Evolutionary conservation across 2,329 filamentous ascomycete species (phyloP).

Genomic region (Trichothecium roseum): DNA sequence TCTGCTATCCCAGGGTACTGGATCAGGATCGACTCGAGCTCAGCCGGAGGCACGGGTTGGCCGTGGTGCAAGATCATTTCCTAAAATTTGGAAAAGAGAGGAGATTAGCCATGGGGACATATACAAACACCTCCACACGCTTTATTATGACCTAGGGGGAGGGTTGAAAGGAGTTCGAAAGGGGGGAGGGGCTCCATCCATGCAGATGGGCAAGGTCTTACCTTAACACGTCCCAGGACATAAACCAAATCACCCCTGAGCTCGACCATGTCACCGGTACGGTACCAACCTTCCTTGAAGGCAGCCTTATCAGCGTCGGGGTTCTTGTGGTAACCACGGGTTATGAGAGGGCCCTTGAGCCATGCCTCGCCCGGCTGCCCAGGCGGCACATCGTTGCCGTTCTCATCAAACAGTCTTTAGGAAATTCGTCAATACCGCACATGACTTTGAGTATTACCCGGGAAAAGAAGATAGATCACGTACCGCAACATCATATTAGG

Average conservation of each 20-base stretch:
- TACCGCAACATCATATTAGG: slow-evolving; percentile 17
- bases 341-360: slow-evolving; percentile 63
- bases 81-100: slow-evolving; percentile 19
- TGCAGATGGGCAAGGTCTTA: too few relatives aligned
- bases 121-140: neutral
- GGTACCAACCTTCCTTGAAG: slow-evolving; percentile 55
- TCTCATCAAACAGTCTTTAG: slow-evolving; percentile 25
- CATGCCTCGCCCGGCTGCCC: slow-evolving; percentile 49
- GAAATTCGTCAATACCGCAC: neutral
- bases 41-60: slow-evolving; percentile 55
- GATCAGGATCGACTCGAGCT: slow-evolving; percentile 41
- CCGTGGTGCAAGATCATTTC: slow-evolving; percentile 49
- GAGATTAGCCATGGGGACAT: slow-evolving; percentile 17
- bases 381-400: slow-evolving; percentile 24
- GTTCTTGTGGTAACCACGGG: slow-evolving; percentile 63
- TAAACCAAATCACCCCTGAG: slow-evolving; percentile 43
- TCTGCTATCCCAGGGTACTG: slow-evolving; percentile 35
- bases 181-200: slow-evolving; percentile 9
- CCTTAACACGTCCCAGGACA: slow-evolving; percentile 73
- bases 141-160: too few relatives aligned
- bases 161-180: slow-evolving; percentile 18
- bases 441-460: too few relatives aligned
- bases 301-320: slow-evolving; percentile 51
- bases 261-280: slow-evolving; percentile 58
- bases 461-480: too few relatives aligned